phyloP scores from a whole-genome alignment of 2,329 filamentous ascomycete species.

The Curvularia sp. region DNA sequence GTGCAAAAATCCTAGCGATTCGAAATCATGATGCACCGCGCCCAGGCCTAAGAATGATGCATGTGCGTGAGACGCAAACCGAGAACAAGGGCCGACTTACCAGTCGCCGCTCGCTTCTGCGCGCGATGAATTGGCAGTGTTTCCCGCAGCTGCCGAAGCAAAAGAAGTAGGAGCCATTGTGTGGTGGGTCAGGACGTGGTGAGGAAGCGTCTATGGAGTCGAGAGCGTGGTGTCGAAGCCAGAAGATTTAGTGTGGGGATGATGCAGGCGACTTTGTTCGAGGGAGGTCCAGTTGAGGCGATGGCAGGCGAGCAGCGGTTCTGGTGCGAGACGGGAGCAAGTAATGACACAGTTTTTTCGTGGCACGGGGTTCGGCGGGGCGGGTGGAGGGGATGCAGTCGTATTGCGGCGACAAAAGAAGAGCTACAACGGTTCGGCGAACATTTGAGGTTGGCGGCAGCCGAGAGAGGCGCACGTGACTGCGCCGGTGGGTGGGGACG shows the following conservation, averaged over 20 bases:
- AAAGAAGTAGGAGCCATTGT: constrained; percentile 59
- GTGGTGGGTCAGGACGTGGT: constrained; percentile 24
- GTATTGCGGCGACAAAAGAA: constrained; percentile 30
- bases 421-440: constrained; percentile 19
- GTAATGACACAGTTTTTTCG: constrained; percentile 16
- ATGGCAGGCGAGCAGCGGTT: constrained; percentile 33
- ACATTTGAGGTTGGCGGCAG: constrained; percentile 31
- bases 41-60: not conserved
- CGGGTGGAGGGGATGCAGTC: constrained; percentile 20
- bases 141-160: constrained; percentile 59
- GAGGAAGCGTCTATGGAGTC: constrained; percentile 31
- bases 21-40: constrained; percentile 20
- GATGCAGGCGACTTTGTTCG: constrained; percentile 30
- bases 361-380: constrained; percentile 46
- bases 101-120: constrained; percentile 56
- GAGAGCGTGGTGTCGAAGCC: constrained; percentile 35
- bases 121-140: constrained; percentile 52
- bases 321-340: constrained; percentile 21
- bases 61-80: constrained; percentile 4
- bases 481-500: constrained; percentile 2
- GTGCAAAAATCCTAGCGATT: constrained; percentile 19
- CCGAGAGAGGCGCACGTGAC: constrained; percentile 23
- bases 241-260: constrained; percentile 35
- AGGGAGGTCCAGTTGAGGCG: constrained; percentile 35
- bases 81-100: constrained; percentile 46